These are phyloP conservation scores for Nemania sp. DNA, from an alignment of 2,329 filamentous ascomycete genomes.

Conservation along the genomic window DNA sequence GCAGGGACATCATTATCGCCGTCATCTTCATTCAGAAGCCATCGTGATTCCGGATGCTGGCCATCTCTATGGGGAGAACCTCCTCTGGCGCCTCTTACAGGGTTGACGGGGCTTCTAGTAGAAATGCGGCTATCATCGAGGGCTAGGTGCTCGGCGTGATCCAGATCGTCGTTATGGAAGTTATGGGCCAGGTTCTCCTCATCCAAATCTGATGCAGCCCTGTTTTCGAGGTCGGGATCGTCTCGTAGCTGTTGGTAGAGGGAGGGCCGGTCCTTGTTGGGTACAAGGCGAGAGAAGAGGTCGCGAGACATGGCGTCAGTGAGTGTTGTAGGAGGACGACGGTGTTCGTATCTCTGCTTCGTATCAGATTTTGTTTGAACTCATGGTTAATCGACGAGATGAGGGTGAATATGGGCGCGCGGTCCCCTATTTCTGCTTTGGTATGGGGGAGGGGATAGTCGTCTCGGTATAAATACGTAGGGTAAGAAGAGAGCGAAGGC, in stretches of 20 bases:
- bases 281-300: slow-evolving; percentile 60
- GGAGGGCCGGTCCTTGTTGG: slow-evolving; percentile 54
- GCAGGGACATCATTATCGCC: slow-evolving; percentile 71
- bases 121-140: slow-evolving; percentile 62
- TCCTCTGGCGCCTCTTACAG: slow-evolving; percentile 37
- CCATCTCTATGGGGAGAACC: slow-evolving; percentile 27
- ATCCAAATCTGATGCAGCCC: slow-evolving; percentile 60
- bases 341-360: slow-evolving; percentile 14
- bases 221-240: slow-evolving; percentile 57
- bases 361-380: slow-evolving; percentile 17
- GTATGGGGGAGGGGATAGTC: neutral
- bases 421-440: too few relatives aligned
- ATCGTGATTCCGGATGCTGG: slow-evolving; percentile 44
- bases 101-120: slow-evolving; percentile 53
- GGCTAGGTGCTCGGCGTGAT: slow-evolving; percentile 56
- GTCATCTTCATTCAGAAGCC: slow-evolving; percentile 50
- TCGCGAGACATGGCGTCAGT: slow-evolving; percentile 59
- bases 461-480: neutral
- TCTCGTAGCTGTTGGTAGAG: slow-evolving; percentile 64
- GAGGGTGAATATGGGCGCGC: neutral
- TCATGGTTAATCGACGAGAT: slow-evolving; percentile 22
- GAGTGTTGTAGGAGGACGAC: slow-evolving; percentile 14
- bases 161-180: slow-evolving; percentile 64
- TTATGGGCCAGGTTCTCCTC: slow-evolving; percentile 66
- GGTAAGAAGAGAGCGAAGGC: neutral